These are phyloP conservation scores for Ascochyta clinopodiicola DNA, from an alignment of 2,329 filamentous ascomycete genomes.

Conservation along the genomic window DNA sequence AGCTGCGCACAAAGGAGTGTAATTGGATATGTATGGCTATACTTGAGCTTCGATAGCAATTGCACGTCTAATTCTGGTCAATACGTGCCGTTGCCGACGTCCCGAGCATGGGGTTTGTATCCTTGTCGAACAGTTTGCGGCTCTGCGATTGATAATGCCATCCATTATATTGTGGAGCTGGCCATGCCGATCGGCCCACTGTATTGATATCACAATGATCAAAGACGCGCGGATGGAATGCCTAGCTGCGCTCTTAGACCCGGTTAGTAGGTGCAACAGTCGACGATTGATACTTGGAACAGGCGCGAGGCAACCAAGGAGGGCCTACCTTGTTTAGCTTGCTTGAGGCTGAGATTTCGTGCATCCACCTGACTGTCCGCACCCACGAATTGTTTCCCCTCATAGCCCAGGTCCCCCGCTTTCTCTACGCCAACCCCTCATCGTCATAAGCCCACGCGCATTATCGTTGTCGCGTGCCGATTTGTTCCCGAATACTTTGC, in stretches of 20 bases:
- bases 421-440: conserved; percentile 34
- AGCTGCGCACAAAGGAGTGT: not conserved
- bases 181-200: conserved; percentile 28
- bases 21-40: conserved; percentile 6
- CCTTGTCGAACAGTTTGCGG: not conserved
- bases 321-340: conserved; percentile 24
- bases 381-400: conserved; percentile 20
- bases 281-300: conserved; percentile 17
- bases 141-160: conserved; percentile 20
- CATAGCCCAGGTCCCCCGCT: conserved; percentile 27
- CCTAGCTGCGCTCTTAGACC: conserved; percentile 18
- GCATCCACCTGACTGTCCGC: conserved; percentile 30
- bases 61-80: not conserved
- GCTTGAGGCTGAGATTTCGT: conserved; percentile 34
- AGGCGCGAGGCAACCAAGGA: conserved; percentile 17
- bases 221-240: conserved; percentile 28
- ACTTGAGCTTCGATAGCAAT: conserved; percentile 9
- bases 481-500: conserved; percentile 28
- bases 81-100: conserved; percentile 11
- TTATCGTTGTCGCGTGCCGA: conserved; percentile 32
- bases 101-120: conserved; percentile 11
- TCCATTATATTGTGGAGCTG: conserved; percentile 22
- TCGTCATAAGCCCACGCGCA: conserved; percentile 34
- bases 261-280: conserved; percentile 12
- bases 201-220: conserved; percentile 34